These are phyloP conservation scores for Hortiboletus campestris DNA, from an alignment of 768 basidiomycete genomes.

Conservation along the genomic window DNA sequence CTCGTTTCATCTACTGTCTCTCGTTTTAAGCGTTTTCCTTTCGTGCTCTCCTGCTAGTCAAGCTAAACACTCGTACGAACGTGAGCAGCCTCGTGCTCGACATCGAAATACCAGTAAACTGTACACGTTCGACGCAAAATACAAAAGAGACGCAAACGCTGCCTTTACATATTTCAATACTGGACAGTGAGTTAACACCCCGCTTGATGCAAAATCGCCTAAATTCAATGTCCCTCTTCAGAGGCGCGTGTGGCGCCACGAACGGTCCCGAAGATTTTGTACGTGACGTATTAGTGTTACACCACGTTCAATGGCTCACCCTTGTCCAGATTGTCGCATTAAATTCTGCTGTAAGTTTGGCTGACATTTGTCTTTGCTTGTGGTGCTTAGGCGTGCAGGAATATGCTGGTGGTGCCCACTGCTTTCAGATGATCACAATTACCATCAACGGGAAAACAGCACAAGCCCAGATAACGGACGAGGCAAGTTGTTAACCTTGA, in stretches of 20 bases:
- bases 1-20: constrained; percentile 24
- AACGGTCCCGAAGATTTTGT: constrained; percentile 29
- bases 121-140: not conserved
- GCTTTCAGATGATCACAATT: constrained; percentile 46
- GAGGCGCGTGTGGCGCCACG: constrained; percentile 40
- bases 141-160: constrained; percentile 19
- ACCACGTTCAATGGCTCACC: not conserved
- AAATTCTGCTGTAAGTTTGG: constrained; percentile 35
- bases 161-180: constrained; percentile 29
- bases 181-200: constrained; percentile 20
- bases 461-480: constrained; percentile 44
- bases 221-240: constrained; percentile 14
- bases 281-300: not conserved
- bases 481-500: constrained; percentile 30
- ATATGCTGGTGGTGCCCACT: constrained; percentile 40
- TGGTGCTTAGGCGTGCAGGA: constrained; percentile 30
- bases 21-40: constrained; percentile 23
- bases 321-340: constrained; percentile 43
- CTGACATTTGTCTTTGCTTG: not conserved
- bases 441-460: constrained; percentile 36
- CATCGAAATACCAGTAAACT: constrained; percentile 2
- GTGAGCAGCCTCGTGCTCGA: constrained; percentile 9
- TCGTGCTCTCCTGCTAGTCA: constrained; percentile 6
- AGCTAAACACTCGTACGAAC: constrained; percentile 11
- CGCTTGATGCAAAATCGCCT: not conserved